Conservation (phyloP, 2,329 filamentous ascomycete genomes). For the Ilyonectria sp. region DNA sequence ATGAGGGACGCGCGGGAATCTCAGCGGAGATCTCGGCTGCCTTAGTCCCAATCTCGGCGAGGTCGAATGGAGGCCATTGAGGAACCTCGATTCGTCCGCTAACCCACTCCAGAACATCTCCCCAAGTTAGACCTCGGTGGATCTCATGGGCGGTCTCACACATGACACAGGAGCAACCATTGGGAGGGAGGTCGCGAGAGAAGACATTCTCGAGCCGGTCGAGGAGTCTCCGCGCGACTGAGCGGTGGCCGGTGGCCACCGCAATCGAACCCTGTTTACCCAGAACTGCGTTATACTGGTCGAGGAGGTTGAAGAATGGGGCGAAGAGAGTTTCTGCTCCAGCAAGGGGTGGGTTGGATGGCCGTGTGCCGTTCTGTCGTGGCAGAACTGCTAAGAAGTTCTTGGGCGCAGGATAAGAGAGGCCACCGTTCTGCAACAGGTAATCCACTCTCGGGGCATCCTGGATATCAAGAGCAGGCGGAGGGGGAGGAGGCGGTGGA, state of each 20-base stretch:
- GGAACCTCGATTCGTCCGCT: constrained; percentile 90
- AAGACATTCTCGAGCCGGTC: constrained; percentile 96
- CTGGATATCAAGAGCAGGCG: constrained; percentile 79
- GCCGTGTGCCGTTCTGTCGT: constrained; percentile 68
- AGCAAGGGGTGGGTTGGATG: constrained; percentile 75
- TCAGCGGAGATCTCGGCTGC: constrained; percentile 75
- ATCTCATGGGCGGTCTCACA: constrained; percentile 77
- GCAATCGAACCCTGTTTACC: constrained; percentile 89
- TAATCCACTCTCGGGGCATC: constrained; percentile 92
- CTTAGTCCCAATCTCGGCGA: constrained; percentile 74
- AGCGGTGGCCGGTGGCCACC: constrained; percentile 94
- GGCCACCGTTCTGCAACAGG: constrained; percentile 88
- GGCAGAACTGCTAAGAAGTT: constrained; percentile 79
- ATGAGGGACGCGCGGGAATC: constrained; percentile 68
- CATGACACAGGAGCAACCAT: constrained; percentile 90
- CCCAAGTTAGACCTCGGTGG: constrained; percentile 88
- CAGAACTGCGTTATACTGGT: constrained; percentile 88
- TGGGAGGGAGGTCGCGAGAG: constrained; percentile 88
- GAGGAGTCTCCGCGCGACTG: constrained; percentile 89
- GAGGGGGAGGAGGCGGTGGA: constrained; percentile 75
- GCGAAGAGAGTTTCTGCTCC: constrained; percentile 84
- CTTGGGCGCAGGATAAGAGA: constrained; percentile 80
- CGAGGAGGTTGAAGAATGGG: constrained; percentile 85
- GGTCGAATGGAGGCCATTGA: constrained; percentile 88
- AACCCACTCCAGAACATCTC: constrained; percentile 93